Conservation (phyloP, 2,329 filamentous ascomycete species). For the Aspergillus tamarii region DNA sequence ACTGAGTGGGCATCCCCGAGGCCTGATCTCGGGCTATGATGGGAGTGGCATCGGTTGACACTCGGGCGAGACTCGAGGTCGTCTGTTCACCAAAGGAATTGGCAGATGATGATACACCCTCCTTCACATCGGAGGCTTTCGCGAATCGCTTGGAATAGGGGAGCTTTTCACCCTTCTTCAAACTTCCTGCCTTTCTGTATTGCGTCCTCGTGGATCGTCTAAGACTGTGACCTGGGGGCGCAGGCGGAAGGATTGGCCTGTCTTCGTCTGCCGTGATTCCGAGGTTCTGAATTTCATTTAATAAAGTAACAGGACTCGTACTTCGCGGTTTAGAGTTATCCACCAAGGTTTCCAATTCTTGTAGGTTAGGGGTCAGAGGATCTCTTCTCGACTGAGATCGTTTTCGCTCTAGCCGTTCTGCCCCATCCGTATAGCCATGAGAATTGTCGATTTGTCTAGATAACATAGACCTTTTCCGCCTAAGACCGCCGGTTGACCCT, state of each 20-base stretch:
- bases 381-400: conserved; percentile 63
- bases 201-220: conserved; percentile 90
- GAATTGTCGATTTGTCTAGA: conserved; percentile 85
- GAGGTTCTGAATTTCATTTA: conserved; percentile 46
- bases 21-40: conserved; percentile 46
- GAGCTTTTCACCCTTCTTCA: conserved; percentile 75
- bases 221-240: conserved; percentile 73
- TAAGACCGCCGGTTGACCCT: conserved; percentile 62
- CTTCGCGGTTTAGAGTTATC: conserved; percentile 73
- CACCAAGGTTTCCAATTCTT: conserved; percentile 77
- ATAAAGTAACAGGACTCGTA: conserved; percentile 66
- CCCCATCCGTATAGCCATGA: conserved; percentile 77
- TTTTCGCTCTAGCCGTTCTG: conserved; percentile 76
- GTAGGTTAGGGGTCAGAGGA: conserved; percentile 65
- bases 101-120: conserved; percentile 47
- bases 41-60: conserved; percentile 41
- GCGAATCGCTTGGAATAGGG: conserved; percentile 75
- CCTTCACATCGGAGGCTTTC: conserved; percentile 65
- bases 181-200: conserved; percentile 78
- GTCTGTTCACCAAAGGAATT: conserved; percentile 37
- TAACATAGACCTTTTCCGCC: conserved; percentile 92
- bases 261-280: conserved; percentile 63
- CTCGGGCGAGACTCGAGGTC: conserved; percentile 37
- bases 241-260: conserved; percentile 80
- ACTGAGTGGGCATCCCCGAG: conserved; percentile 42